Evolutionary conservation across 176 grass and related monocot genomes (phyloP).

Genomic region (Phoenix roebelenii): DNA sequence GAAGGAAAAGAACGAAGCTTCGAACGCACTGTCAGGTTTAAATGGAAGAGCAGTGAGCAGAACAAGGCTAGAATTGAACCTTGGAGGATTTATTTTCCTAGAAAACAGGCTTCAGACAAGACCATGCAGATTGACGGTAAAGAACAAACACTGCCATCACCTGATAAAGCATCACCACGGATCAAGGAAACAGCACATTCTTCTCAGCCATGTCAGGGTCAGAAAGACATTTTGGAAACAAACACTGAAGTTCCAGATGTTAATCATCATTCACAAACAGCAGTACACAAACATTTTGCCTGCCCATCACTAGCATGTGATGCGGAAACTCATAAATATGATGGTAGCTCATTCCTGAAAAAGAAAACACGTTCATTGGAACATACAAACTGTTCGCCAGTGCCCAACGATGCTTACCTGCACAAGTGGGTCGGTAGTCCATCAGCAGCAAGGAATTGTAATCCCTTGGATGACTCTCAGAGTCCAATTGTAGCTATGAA

Average conservation of each 20-base stretch:
- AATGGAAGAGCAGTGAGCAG: slow-evolving; percentile 22
- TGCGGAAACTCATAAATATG: slow-evolving; percentile 8
- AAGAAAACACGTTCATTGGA: slow-evolving; percentile 32
- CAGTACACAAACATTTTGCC: slow-evolving; percentile 19
- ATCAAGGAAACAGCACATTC: slow-evolving; percentile 25
- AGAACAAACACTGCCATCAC: slow-evolving; percentile 35
- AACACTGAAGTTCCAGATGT: slow-evolving; percentile 30
- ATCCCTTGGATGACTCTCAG: slow-evolving; percentile 34
- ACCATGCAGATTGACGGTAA: slow-evolving; percentile 18
- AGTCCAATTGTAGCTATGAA: slow-evolving; percentile 63
- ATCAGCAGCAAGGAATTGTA: slow-evolving; percentile 29
- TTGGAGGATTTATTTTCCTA: slow-evolving; percentile 27
- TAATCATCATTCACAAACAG: slow-evolving; percentile 21
- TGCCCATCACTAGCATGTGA: slow-evolving; percentile 16
- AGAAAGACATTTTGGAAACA: slow-evolving; percentile 17
- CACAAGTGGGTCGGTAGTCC: slow-evolving; percentile 27
- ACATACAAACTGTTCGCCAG: slow-evolving; percentile 23
- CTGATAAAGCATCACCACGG: slow-evolving; percentile 25
- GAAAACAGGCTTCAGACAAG: slow-evolving; percentile 14
- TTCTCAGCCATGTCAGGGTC: slow-evolving; percentile 1
- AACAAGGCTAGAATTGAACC: slow-evolving; percentile 26
- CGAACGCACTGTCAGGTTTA: slow-evolving; percentile 29
- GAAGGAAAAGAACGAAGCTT: slow-evolving; percentile 30
- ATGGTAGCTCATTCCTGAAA: slow-evolving; percentile 31
- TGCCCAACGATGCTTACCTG: slow-evolving; percentile 22